Base-by-base conservation (phyloP, 2,329 filamentous ascomycete genomes). In the Talaromyces piceae region DNA sequence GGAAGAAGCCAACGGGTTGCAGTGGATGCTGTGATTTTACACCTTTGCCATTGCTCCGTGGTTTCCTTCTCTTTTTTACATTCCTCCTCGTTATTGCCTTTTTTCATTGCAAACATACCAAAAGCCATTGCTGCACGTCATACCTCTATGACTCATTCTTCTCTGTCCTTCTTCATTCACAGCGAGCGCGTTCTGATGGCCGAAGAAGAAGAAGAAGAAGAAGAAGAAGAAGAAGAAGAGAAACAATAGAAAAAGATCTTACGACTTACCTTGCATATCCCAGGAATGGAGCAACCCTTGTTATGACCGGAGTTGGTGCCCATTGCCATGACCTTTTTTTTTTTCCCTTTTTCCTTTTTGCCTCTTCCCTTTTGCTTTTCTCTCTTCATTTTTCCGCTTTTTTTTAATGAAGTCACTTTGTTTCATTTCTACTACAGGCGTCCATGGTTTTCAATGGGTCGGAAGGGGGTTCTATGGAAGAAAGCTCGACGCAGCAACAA, bases 1-100 rank as follows among this genome's bases (percentile, higher is more conserved):
- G 68, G 93, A 98, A 71, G 86, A 91, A 60, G 89, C 90, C 27
- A 97, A 97, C 66, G 91, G 91, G 4, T 73, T 93, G 63, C 88
- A 86, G 13, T 98, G 93, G 93, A 97, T 96, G 91, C 57, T 72
- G 48, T 72, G n/a, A 51, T 41, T 5, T 48, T n/a, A n/a, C n/a
- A n/a, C n/a, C n/a, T n/a, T n/a, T n/a, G n/a, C n/a, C n/a, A n/a
- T n/a, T n/a, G n/a, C n/a, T n/a, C n/a, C n/a, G n/a, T n/a, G n/a
- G 11, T 12, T 5, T 26, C 18, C 8, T 11, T 9, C 18, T 13
- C 22, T 11, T 25, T 11, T 26, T 28, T 1, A n/a, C n/a, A n/a
- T n/a, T n/a, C n/a, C n/a, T n/a, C n/a, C n/a, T n/a, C n/a, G n/a
- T n/a, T n/a, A n/a, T n/a, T n/a, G n/a, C 12, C 20, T 44, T 48